Evolutionary conservation across 2,329 filamentous ascomycete genomes (phyloP), one percentile per base, ranked within the genome.

Genomic region (Hypoxylon sp.): DNA sequence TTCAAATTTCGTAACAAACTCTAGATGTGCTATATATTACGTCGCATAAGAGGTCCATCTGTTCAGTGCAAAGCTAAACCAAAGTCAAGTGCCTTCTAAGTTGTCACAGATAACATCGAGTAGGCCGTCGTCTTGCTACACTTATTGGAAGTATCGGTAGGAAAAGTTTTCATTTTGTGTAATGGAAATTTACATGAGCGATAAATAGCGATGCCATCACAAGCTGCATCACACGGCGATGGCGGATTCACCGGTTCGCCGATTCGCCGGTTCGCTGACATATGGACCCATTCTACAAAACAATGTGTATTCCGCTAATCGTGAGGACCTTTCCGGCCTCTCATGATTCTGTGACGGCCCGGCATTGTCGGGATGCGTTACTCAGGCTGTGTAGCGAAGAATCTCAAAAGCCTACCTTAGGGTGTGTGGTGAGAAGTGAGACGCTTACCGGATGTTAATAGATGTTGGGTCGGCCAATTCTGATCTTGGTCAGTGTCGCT

Each of bases 401-500:
- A 41, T 41, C 30, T 34, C 6, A 13, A 34, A 34, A 13, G 15
- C n/a, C n/a, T n/a, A n/a, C n/a, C n/a, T n/a, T n/a, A n/a, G n/a
- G n/a, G n/a, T n/a, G n/a, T n/a, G n/a, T n/a, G 32, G 32, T 15
- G 32, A n/a, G n/a, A n/a, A 13, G 32, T 34, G 32, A 13, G 32
- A 34, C 15, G 32, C 32, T 34, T 15, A 34, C 11, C 32, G 32
- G 32, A 10, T 34, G 32, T 34, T 34, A 10, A 43, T 43, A 46
- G 17, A 22, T 26, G 13, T 39, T 41, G 17, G 20, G 44, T 51
- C 24, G 34, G 54, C 17, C 6, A 24, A 28, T 26, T 10, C 15
- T 20, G 56, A 59, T 53, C 39, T 39, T 15, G n/a, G n/a, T 48
- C 47, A 39, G 4, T 20, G 22, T 51, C 44, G 47, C 58, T 59